Conservation (phyloP, 768 basidiomycete species). For the Leccinellum albellum region DNA sequence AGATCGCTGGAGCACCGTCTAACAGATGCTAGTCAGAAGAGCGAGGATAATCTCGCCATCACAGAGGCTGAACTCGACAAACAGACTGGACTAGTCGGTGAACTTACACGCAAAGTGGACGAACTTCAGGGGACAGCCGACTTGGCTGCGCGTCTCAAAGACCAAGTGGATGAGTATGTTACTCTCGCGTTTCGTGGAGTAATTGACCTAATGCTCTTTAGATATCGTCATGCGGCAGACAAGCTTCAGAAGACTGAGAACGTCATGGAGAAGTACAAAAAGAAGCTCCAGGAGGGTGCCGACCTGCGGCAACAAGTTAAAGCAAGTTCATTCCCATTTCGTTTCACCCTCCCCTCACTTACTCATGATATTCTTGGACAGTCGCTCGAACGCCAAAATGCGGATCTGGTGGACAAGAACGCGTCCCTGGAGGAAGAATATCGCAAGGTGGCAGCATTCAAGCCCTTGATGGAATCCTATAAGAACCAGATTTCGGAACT, state of each 20-base stretch:
- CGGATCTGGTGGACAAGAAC: slow-evolving; percentile 86
- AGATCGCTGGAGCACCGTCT: slow-evolving; percentile 8
- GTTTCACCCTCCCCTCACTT: not conserved
- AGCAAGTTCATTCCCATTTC: slow-evolving; percentile 37
- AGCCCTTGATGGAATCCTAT: slow-evolving; percentile 89
- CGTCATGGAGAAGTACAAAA: slow-evolving; percentile 98
- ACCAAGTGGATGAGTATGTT: slow-evolving; percentile 87
- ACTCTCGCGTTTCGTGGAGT: not conserved
- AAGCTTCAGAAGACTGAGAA: slow-evolving; percentile 92
- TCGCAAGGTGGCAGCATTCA: slow-evolving; percentile 79
- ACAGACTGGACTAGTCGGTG: slow-evolving; percentile 61
- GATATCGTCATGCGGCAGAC: slow-evolving; percentile 90
- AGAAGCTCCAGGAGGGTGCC: slow-evolving; percentile 93
- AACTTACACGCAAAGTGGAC: slow-evolving; percentile 74
- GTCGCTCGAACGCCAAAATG: slow-evolving; percentile 91
- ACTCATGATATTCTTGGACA: slow-evolving; percentile 26
- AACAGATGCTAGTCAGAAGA: slow-evolving; percentile 71
- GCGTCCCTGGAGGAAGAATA: slow-evolving; percentile 91
- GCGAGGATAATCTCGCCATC: slow-evolving; percentile 84
- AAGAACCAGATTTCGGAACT: slow-evolving; percentile 81
- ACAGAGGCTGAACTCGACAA: slow-evolving; percentile 83
- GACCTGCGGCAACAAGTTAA: slow-evolving; percentile 85
- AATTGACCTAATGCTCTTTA: slow-evolving; percentile 26
- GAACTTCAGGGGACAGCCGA: slow-evolving; percentile 78
- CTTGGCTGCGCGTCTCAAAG: slow-evolving; percentile 77